phyloP scores from a whole-genome alignment of 371 early-diverging fungal genomes.

The Blastocladiella emersonii region DNA sequence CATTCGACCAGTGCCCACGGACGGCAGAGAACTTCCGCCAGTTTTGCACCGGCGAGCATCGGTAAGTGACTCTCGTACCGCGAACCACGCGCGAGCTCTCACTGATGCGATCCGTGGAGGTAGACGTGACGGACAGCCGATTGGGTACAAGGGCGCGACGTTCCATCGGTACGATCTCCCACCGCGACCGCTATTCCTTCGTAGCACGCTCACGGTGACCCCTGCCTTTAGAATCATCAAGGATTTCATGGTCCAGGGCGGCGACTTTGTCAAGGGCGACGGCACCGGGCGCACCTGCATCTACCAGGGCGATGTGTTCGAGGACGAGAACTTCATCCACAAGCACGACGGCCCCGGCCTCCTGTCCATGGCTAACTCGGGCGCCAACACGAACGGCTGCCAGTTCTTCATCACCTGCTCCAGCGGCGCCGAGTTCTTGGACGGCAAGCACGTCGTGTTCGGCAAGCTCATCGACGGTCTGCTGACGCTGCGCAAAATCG shows the following conservation, averaged over 20 bases:
- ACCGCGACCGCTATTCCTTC: too few species aligned
- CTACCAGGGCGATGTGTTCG: constrained; percentile 80
- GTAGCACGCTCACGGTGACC: too few species aligned
- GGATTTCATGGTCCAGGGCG: constrained; percentile 95
- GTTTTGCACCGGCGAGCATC: constrained; percentile 85
- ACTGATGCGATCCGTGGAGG: constrained; percentile 23
- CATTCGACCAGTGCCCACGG: constrained; percentile 84
- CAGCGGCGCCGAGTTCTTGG: constrained; percentile 70
- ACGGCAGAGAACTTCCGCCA: constrained; percentile 98
- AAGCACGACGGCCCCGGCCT: constrained; percentile 86
- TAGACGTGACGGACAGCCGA: constrained; percentile 47
- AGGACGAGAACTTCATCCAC: constrained; percentile 90
- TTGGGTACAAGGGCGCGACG: constrained; percentile 75
- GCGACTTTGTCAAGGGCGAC: constrained; percentile 91
- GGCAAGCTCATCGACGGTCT: constrained; percentile 79
- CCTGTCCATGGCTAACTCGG: constrained; percentile 97
- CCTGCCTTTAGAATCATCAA: constrained; percentile 62
- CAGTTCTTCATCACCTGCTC: constrained; percentile 96
- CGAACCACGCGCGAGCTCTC: constrained; percentile 6
- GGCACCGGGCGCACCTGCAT: constrained; percentile 96
- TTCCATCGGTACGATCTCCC: constrained; percentile 79
- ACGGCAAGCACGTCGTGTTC: constrained; percentile 85
- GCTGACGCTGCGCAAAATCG: constrained; percentile 76
- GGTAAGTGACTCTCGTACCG: too few species aligned
- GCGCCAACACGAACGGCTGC: constrained; percentile 86